Evolutionary conservation across 768 basidiomycete genomes (phyloP), one percentile per base, ranked within the genome.

Genomic region (Cantharellus cinnabarinus): DNA sequence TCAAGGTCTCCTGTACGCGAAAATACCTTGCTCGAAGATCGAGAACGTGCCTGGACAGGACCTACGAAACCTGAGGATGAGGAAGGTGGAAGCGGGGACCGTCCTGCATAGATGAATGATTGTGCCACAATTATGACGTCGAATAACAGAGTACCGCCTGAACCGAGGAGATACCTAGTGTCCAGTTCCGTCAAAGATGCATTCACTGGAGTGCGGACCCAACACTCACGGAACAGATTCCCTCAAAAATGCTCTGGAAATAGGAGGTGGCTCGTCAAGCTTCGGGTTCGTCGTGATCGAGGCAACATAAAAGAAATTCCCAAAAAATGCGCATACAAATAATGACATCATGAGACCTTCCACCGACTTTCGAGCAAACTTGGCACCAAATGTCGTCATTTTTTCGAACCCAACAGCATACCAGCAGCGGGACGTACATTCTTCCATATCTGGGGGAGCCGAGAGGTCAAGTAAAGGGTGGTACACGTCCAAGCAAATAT

Each of bases 371-470:
- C n/a, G n/a, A n/a, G n/a, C n/a, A n/a, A n/a, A n/a, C n/a, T n/a
- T n/a, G n/a, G n/a, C n/a, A 93, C 88, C 52, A 90, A 94, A 75
- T 91, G 89, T 58, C 91, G 78, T 59, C 77, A 80, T 66, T 78
- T 93, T 89, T 94, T 64, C 10, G 56, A 38, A 3, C 29, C 37
- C 39, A 10, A 15, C 35, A 2, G 39, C n/a, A n/a, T n/a, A n/a
- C n/a, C n/a, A n/a, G n/a, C n/a, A n/a, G n/a, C n/a, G n/a, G n/a
- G 35, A 80, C 89, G 68, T 69, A 95, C 93, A 66, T 97, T 97
- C 71, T 93, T 94, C 95, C 95, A 98, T 63, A 99, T 95, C 69
- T 99, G 95, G 29, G 95, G 95, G 65, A 99, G 70, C 61, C 95
- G 80, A 2, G 85, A 88, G 2, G 94, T 97, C 41, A 99, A 73